phyloP scores from a whole-genome alignment of 2,329 filamentous ascomycete genomes.

The Beauveria scarabaeidicola region DNA sequence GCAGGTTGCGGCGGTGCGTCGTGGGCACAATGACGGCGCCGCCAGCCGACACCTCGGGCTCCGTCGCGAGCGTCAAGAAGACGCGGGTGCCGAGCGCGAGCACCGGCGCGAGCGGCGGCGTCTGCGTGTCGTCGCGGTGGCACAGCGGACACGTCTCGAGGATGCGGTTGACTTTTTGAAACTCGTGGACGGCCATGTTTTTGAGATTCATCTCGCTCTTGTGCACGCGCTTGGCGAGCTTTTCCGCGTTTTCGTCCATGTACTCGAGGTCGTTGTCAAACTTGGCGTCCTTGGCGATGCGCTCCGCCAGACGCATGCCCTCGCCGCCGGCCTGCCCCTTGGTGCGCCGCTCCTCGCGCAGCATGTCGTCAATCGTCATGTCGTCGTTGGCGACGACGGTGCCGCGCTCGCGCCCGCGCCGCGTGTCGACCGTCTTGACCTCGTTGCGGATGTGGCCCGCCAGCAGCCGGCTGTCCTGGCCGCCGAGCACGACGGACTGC shows the following conservation, averaged over 20 bases:
- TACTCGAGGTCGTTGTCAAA: constrained; percentile 93
- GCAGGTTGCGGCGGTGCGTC: constrained; percentile 75
- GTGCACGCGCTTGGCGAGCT: constrained; percentile 78
- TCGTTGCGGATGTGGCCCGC: constrained; percentile 61
- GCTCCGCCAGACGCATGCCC: constrained; percentile 73
- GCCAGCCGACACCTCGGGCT: constrained; percentile 76
- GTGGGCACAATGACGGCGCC: constrained; percentile 85
- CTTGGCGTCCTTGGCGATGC: constrained; percentile 86
- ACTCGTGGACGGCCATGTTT: constrained; percentile 78
- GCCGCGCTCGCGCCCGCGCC: constrained; percentile 75
- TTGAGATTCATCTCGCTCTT: constrained; percentile 83
- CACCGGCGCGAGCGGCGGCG: constrained; percentile 73
- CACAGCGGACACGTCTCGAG: constrained; percentile 86
- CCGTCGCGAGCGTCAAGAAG: constrained; percentile 80
- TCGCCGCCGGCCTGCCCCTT: constrained; percentile 71
- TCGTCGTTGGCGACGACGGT: constrained; percentile 85
- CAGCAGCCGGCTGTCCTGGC: constrained; percentile 84
- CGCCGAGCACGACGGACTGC: constrained; percentile 61
- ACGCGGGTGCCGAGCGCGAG: constrained; percentile 78
- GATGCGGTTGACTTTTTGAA: constrained; percentile 79
- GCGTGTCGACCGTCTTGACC: constrained; percentile 69
- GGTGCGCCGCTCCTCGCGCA: constrained; percentile 84
- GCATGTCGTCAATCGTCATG: constrained; percentile 95
- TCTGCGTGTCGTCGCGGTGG: constrained; percentile 72
- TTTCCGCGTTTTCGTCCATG: constrained; percentile 91